phyloP scores from a whole-genome alignment of 2,329 filamentous ascomycete genomes.

The Aspergillus flavus region DNA sequence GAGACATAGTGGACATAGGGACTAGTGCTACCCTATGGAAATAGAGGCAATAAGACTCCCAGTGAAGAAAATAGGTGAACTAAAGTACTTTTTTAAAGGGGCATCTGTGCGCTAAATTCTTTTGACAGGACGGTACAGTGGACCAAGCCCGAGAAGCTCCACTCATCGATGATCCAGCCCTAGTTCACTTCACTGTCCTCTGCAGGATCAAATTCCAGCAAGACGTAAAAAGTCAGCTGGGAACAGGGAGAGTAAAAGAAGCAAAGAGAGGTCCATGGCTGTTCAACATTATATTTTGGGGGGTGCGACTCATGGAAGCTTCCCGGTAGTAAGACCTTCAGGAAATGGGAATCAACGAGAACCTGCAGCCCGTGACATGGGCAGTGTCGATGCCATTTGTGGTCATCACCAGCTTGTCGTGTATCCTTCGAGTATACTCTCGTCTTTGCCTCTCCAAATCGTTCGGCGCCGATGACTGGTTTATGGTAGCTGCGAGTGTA shows the following conservation, averaged over 20 bases:
- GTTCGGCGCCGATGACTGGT: slow-evolving; percentile 11
- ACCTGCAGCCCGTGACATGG: slow-evolving; percentile 11
- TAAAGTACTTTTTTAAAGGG: background rate
- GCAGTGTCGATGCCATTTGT: slow-evolving; percentile 8
- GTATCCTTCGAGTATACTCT: slow-evolving; percentile 9
- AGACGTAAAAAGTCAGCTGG: background rate
- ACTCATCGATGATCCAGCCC: slow-evolving; percentile 2
- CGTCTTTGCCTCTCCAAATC: slow-evolving; percentile 8
- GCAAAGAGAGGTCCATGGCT: background rate
- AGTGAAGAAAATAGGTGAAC: background rate
- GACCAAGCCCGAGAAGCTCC: background rate
- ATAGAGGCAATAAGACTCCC: background rate
- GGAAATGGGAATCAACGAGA: slow-evolving; percentile 7
- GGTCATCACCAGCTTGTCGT: slow-evolving; percentile 1
- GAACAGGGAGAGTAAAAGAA: background rate
- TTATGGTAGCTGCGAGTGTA: slow-evolving; percentile 4
- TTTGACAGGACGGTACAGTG: background rate
- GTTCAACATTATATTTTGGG: background rate
- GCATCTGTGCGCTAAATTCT: background rate
- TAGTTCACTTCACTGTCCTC: background rate
- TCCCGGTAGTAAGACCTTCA: background rate
- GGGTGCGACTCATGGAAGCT: background rate
- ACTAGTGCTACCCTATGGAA: background rate
- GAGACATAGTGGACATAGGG: background rate
- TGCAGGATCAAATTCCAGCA: background rate